Evolutionary conservation across 225 moss, liverwort and hornwort species (phyloP).

Genomic region (Marchantia polymorpha): DNA sequence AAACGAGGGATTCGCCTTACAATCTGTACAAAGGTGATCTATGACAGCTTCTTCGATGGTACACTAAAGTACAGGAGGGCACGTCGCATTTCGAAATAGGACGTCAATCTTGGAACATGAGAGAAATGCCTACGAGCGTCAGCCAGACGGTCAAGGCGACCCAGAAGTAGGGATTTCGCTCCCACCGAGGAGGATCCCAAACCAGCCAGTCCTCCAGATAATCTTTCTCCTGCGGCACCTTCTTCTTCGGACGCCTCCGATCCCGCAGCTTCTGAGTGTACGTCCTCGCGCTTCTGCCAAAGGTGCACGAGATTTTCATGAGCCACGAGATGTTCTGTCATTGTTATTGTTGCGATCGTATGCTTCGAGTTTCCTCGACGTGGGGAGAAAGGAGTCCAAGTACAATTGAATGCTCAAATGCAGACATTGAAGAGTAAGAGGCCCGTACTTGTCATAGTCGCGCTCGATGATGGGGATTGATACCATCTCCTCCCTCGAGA

Average conservation of each 20-base stretch:
- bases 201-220: conserved; percentile 95
- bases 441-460: conserved; percentile 72
- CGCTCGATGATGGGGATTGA: conserved; percentile 88
- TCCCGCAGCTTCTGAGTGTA: conserved; percentile 71
- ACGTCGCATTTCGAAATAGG: neutral
- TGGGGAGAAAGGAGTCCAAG: too few relatives aligned
- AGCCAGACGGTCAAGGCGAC: conserved; percentile 95
- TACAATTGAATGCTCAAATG: neutral
- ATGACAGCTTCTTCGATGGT: neutral
- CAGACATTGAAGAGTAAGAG: neutral
- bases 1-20: too few relatives aligned
- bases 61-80: neutral
- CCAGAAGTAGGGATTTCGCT: conserved; percentile 96
- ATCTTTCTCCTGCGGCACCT: conserved; percentile 54
- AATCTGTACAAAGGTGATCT: conserved; percentile 1
- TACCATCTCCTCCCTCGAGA: conserved; percentile 94
- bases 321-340: neutral
- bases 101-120: conserved; percentile 72
- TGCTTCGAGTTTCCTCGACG: too few relatives aligned
- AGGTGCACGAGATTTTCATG: neutral
- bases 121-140: conserved; percentile 83
- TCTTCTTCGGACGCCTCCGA: conserved; percentile 58
- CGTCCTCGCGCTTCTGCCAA: conserved; percentile 65
- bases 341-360: neutral
- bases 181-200: conserved; percentile 98